A percentile compares a stretch with the other conserved stretches of the same genome.
These are phyloP conservation scores for Telopea speciosissima DNA, from an alignment of 177 flowering plant species.

Conservation along the genomic window DNA sequence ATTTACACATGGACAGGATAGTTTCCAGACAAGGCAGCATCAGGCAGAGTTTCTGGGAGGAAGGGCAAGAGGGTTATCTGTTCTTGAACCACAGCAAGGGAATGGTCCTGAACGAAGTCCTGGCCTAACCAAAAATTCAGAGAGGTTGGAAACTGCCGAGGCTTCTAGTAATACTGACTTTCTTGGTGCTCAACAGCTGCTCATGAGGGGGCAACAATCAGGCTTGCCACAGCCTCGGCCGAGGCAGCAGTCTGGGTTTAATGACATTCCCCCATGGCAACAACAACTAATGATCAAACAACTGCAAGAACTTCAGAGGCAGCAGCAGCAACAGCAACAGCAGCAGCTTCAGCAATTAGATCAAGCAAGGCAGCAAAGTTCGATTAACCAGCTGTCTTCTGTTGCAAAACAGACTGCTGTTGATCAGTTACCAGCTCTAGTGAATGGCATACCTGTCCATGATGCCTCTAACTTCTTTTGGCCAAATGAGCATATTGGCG, in stretches of 20 bases:
- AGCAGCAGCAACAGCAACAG: slow-evolving; percentile 57
- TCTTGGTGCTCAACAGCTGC: slow-evolving; percentile 1
- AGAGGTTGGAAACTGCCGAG: background rate
- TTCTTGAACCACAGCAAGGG: slow-evolving; percentile 22
- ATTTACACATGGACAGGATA: background rate
- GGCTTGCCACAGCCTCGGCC: background rate
- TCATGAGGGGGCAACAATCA: slow-evolving; percentile 1
- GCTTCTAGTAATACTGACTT: slow-evolving; percentile 18
- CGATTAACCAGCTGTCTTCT: slow-evolving; percentile 30
- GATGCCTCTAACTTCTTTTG: slow-evolving; percentile 29
- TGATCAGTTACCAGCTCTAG: slow-evolving; percentile 32
- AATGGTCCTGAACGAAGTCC: slow-evolving; percentile 3
- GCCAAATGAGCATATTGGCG: slow-evolving; percentile 20
- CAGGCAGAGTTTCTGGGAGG: slow-evolving; percentile 21
- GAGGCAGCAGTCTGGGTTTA: slow-evolving; percentile 22
- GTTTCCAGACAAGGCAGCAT: background rate
- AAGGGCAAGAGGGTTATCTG: slow-evolving; percentile 30
- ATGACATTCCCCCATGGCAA: slow-evolving; percentile 17
- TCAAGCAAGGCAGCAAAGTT: slow-evolving; percentile 44
- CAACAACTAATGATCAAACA: background rate
- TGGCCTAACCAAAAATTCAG: background rate
- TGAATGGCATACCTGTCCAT: slow-evolving; percentile 38
- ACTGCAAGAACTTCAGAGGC: slow-evolving; percentile 55
- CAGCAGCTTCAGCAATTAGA: slow-evolving; percentile 51
- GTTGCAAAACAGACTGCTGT: slow-evolving; percentile 32